phyloP scores from a whole-genome alignment of 2,329 filamentous ascomycete genomes.

The Pestalotiopsis sp. region DNA sequence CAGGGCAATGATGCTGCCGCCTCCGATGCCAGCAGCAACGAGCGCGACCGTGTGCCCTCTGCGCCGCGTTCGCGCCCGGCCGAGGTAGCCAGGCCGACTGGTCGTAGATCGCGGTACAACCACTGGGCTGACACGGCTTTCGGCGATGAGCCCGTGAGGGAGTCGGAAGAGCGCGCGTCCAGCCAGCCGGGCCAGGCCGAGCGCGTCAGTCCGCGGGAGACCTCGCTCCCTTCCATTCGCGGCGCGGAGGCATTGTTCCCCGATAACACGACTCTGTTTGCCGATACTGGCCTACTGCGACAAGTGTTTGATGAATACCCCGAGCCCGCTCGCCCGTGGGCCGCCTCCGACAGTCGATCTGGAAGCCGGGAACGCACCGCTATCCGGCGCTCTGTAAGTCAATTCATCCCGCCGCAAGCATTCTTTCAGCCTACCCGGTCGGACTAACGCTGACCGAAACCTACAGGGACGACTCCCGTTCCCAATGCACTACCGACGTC shows the following conservation, averaged over 20 bases:
- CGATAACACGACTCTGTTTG: not conserved
- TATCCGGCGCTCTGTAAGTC: slow-evolving; percentile 2
- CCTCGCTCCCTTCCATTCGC: not conserved
- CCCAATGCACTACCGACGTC: not conserved
- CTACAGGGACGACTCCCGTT: not conserved
- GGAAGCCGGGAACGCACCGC: not conserved
- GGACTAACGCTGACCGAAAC: not conserved
- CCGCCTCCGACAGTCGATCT: not conserved
- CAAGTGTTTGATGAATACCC: not conserved
- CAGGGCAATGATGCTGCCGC: slow-evolving; percentile 15
- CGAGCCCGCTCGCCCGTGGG: not conserved
- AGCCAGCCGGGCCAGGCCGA: not conserved
- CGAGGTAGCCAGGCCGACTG: not conserved
- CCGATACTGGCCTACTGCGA: not conserved
- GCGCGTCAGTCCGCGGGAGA: not conserved
- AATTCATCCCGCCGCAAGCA: not conserved
- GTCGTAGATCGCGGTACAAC: not conserved
- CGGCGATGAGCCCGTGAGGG: not conserved
- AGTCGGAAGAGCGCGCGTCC: not conserved
- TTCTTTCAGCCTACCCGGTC: not conserved
- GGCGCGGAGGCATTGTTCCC: not conserved
- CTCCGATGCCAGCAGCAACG: not conserved
- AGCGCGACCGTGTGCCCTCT: not conserved
- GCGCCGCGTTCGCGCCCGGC: not conserved
- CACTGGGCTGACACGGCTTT: not conserved